Evolutionary conservation across 495 filamentous ascomycete genomes (phyloP), one percentile per base, ranked within the genome.

Genomic region (Sordaria brevicollis): DNA sequence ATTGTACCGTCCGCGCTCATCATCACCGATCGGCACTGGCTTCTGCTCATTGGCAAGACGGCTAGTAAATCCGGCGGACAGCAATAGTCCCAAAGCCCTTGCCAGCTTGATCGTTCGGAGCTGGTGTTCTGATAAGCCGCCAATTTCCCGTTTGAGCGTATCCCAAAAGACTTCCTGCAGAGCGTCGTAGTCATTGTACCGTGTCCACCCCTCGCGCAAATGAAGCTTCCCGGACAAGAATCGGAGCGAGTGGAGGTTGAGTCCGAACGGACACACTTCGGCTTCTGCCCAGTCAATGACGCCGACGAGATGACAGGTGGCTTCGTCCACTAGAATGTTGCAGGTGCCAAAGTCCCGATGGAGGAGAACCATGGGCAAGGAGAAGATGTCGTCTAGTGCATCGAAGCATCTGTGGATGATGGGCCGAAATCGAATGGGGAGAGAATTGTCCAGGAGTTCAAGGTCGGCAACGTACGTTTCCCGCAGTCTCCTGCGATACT

Each of bases 201-300:
- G 36, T 13, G 68, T 75, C 81, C 78, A 83, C 36, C 81, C 79
- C 35, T 78, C 69, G 19, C 73, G 71, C 25, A 84, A 70, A 65
- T 80, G 79, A 31, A 81, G 38, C 65, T 80, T 78, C 38, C 79
- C 70, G 37, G 75, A 78, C 35, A 83, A 65, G 35, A 62, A 38
- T 65, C 83, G 71, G 4, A 81, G 76, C 34, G 78, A 81, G 66
- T 81, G 71, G 4, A 84, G 74, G 65, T 82, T 82, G 0, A 76
- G 62, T 10, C 81, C 80, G 67, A 80, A 84, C 29, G 82, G 77
- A 13, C 74, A 72, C 57, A 83, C 73, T 69, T 79, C 75, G 0
- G 80, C 78, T 72, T 83, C 78, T 2, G 80, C 79, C 81, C 77
- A 83, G 72, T 82, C 79, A 37, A 83, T 73, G 17, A 83, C 80